Evolutionary conservation across 2,329 filamentous ascomycete species (phyloP), one percentile per base, ranked within the genome.

Genomic region (Phialophora tarda): DNA sequence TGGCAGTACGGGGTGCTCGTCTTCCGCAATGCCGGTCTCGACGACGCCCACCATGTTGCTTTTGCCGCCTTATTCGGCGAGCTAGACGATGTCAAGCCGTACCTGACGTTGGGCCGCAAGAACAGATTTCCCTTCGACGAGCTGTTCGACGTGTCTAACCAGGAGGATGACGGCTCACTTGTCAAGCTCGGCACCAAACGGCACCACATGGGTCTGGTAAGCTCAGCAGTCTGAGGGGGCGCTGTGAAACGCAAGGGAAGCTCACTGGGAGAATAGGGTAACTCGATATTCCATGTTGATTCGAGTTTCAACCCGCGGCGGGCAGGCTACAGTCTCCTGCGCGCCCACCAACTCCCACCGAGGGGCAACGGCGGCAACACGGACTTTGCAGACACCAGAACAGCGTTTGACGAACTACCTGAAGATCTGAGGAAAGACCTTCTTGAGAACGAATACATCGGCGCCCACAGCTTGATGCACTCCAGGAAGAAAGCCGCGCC

Each of bases 71-170:
- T 77, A 1, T 82, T 88, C 66, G 86, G 85, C 23, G 82, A 85
- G 24, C 80, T 87, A 0, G 85, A 88, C 74, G 82, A 86, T 71
- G 79, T 85, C 34, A 80, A 75, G 21, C 83, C 82, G 0, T 86
- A 83, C 74, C 75, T 82, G 7, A 75, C 75, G 1, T 77, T 75
- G 0, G 83, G 82, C 17, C 80, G 82, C 51, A 79, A 80, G 70
- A 78, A 81, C 64, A 81, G 84, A 23, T 81, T 84, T 67, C 71
- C 75, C 1, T 79, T 82, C 66, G 76, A 80, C 50, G 82, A 87
- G 73, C 79, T 88, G 0, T 87, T 87, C 73, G 86, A 88, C 69
- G 84, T 84, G 0, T 79, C 83, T 59, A 88, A 88, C 73, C 75
- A 86, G 12, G 80, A 85, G 57, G 77, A 78, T 1, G 79, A 85